These are phyloP conservation scores for Otatea glauca DNA, from an alignment of 176 grass and related monocot genomes.

Conservation along the genomic window DNA sequence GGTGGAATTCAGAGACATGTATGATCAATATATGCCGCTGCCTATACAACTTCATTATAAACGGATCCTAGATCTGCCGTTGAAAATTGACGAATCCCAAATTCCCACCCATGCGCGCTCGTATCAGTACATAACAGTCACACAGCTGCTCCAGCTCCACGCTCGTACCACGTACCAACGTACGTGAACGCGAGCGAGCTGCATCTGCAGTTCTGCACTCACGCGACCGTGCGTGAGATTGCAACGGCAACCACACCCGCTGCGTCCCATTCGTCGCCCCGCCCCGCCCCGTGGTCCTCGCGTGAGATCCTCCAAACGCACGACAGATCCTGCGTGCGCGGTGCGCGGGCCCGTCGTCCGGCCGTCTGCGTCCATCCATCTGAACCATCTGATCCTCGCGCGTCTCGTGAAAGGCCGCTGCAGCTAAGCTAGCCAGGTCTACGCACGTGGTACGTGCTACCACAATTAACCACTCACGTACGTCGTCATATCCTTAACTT, in stretches of 20 bases:
- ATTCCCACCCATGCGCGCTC: neutral
- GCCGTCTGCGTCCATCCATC: neutral
- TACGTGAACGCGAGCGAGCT: neutral
- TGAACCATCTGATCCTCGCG: neutral
- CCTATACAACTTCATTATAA: neutral
- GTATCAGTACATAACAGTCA: neutral
- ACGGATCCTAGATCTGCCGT: neutral
- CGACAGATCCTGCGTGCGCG: constrained; percentile 15
- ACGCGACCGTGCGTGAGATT: neutral
- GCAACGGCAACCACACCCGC: no score
- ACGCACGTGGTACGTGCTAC: neutral
- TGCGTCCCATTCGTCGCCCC: neutral
- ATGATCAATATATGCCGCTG: neutral
- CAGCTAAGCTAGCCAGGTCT: neutral
- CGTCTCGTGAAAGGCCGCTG: constrained; percentile 6
- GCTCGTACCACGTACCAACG: neutral
- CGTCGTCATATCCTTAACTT: neutral
- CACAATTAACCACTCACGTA: neutral
- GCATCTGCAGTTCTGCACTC: neutral
- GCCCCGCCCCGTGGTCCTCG: neutral
- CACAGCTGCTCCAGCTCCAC: neutral
- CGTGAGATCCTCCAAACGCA: neutral
- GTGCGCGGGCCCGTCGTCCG: neutral
- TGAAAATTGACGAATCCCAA: neutral
- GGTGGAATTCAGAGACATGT: neutral